Conservation (phyloP, 306 rosid genomes). For the Vicia sativa region DNA sequence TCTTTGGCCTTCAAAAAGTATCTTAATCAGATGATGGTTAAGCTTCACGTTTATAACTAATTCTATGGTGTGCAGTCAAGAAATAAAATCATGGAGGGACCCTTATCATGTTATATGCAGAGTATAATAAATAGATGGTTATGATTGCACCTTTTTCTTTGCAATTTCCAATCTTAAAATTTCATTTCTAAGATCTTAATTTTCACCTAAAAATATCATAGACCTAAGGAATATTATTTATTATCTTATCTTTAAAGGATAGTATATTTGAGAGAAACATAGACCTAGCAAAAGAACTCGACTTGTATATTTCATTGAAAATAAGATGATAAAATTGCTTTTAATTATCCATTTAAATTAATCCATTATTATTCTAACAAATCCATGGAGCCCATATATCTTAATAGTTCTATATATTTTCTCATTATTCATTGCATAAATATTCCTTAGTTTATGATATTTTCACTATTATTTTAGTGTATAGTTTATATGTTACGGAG, state of each 20-base stretch:
- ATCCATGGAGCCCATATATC: conserved; percentile 46
- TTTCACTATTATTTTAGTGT: conserved; percentile 1
- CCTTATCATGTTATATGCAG: conserved; percentile 53
- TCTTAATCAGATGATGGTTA: conserved; percentile 65
- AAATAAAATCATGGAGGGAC: conserved; percentile 60
- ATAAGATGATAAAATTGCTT: conserved; percentile 38
- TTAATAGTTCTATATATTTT: conserved; percentile 29
- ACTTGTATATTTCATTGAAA: neutral
- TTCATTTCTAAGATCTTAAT: conserved; percentile 1
- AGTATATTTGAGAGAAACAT: neutral
- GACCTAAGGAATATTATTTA: neutral
- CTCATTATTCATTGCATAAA: conserved; percentile 19
- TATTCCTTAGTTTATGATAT: conserved; percentile 27
- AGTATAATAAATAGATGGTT: conserved; percentile 46
- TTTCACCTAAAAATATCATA: conserved; percentile 9
- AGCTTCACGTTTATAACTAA: conserved; percentile 74
- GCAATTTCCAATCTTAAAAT: neutral
- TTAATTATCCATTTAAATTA: conserved; percentile 42
- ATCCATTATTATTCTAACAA: conserved; percentile 40
- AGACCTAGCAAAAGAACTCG: neutral
- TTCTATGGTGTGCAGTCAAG: conserved; percentile 62
- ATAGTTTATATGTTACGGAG: conserved; percentile 20
- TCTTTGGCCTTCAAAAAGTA: conserved; percentile 54
- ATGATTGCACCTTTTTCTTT: conserved; percentile 54
- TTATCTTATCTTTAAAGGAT: neutral